These are phyloP conservation scores for Cryphonectria japonica DNA, from an alignment of 2,329 filamentous ascomycete species.

Conservation along the genomic window DNA sequence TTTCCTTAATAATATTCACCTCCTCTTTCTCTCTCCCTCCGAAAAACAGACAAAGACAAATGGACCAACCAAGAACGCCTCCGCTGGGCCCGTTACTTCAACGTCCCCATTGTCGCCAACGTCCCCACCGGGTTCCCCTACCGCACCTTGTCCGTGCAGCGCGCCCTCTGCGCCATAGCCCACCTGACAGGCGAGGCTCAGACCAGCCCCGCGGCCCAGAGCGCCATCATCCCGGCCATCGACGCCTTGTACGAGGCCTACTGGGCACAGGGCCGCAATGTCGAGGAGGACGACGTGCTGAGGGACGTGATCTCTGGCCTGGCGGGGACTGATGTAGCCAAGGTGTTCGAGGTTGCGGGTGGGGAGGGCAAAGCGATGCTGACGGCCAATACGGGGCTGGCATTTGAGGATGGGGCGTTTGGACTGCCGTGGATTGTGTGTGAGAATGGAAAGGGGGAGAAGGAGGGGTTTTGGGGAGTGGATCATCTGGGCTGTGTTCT, in stretches of 20 bases:
- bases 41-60: constrained; percentile 41
- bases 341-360: constrained; percentile 35
- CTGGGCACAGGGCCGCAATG: constrained; percentile 39
- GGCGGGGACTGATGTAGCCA: constrained; percentile 34
- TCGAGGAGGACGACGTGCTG: constrained; percentile 37
- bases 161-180: constrained; percentile 38
- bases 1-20: not conserved
- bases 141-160: constrained; percentile 41
- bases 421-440: constrained; percentile 46
- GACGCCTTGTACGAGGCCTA: constrained; percentile 40
- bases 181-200: constrained; percentile 31
- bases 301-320: constrained; percentile 34
- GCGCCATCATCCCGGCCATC: constrained; percentile 35
- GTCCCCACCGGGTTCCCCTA: constrained; percentile 43
- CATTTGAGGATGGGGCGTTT: constrained; percentile 43
- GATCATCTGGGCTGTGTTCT: constrained; percentile 44
- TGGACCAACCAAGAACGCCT: constrained; percentile 42
- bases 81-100: constrained; percentile 41
- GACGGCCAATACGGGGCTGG: constrained; percentile 40
- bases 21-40: not conserved
- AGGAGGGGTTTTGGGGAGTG: constrained; percentile 45
- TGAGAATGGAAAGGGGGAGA: constrained; percentile 38
- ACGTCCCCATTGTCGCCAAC: constrained; percentile 39
- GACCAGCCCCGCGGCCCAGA: constrained; percentile 10
- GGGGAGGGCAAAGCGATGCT: constrained; percentile 39